A percentile compares a stretch with the other conserved stretches of the same genome.
Conservation (phyloP, 2,329 filamentous ascomycete species). For the Penicillium oxalicum region DNA sequence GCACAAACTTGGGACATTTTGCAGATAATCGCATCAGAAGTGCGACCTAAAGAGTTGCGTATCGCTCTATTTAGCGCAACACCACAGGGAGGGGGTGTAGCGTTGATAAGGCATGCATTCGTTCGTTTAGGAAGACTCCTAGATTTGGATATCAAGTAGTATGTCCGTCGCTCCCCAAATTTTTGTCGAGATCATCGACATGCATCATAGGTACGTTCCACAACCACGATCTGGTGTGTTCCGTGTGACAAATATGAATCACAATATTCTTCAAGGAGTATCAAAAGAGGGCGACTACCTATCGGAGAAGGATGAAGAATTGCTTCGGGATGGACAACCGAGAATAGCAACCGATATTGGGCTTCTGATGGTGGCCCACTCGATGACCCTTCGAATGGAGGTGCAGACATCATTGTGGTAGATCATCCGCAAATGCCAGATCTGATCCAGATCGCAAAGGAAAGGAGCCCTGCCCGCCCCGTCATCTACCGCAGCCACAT, state of each 20-base stretch:
- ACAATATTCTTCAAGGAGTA: background rate
- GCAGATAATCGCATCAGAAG: background rate
- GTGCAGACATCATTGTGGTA: conserved; percentile 68
- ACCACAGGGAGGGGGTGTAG: background rate
- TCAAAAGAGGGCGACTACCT: no score
- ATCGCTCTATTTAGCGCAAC: background rate
- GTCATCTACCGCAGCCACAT: conserved; percentile 77
- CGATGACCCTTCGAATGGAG: conserved; percentile 56
- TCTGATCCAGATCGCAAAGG: conserved; percentile 66
- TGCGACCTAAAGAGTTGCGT: background rate
- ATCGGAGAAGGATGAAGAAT: no score
- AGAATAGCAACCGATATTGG: no score
- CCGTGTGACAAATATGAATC: background rate
- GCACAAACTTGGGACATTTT: background rate
- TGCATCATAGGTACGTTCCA: background rate
- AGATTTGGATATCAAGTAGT: background rate
- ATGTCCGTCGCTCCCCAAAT: background rate
- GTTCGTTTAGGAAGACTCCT: background rate
- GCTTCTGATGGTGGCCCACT: no score
- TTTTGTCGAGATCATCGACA: no score
- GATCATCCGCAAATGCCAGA: conserved; percentile 76
- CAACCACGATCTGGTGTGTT: background rate
- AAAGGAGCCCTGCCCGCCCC: conserved; percentile 59
- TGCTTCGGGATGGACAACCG: no score
- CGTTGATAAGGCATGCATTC: background rate